phyloP scores from a whole-genome alignment of 2,329 filamentous ascomycete species.

The Chrysosporium queenslandicum region DNA sequence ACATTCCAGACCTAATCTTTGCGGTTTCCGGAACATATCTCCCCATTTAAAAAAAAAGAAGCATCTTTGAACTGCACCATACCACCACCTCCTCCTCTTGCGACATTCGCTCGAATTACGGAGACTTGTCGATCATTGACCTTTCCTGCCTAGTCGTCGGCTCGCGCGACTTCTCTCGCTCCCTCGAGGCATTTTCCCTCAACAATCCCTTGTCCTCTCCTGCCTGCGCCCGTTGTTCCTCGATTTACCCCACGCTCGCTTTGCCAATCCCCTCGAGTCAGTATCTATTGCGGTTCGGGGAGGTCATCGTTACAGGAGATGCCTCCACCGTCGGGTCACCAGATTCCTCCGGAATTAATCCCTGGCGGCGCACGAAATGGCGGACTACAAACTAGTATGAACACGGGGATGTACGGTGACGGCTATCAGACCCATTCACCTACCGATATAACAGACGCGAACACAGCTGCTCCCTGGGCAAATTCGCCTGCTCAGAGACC shows the following conservation, averaged over 20 bases:
- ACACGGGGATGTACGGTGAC: slow-evolving; percentile 29
- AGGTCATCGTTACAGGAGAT: slow-evolving; percentile 24
- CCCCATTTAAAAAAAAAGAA: too few relatives aligned
- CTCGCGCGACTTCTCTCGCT: slow-evolving; percentile 8
- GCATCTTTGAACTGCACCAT: background rate
- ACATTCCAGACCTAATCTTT: slow-evolving; percentile 4
- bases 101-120: slow-evolving; percentile 1
- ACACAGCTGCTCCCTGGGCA: slow-evolving; percentile 10
- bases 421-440: slow-evolving; percentile 32
- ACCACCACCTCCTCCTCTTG: background rate
- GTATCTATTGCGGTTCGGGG: background rate
- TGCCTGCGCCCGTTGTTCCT: background rate
- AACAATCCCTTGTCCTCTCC: background rate
- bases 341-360: slow-evolving; percentile 35
- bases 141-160: slow-evolving; percentile 1
- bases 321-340: slow-evolving; percentile 33
- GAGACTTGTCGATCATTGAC: slow-evolving; percentile 10
- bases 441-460: slow-evolving; percentile 27
- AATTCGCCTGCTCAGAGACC: slow-evolving; percentile 23
- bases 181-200: slow-evolving; percentile 3
- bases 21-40: background rate
- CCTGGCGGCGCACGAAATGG: slow-evolving; percentile 31
- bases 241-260: background rate
- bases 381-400: slow-evolving; percentile 27
- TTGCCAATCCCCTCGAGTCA: background rate